A percentile compares a stretch with the other conserved stretches of the same genome.
Evolutionary conservation across 2,329 filamentous ascomycete species (phyloP).

Genomic region (Neoascochyta sp.): DNA sequence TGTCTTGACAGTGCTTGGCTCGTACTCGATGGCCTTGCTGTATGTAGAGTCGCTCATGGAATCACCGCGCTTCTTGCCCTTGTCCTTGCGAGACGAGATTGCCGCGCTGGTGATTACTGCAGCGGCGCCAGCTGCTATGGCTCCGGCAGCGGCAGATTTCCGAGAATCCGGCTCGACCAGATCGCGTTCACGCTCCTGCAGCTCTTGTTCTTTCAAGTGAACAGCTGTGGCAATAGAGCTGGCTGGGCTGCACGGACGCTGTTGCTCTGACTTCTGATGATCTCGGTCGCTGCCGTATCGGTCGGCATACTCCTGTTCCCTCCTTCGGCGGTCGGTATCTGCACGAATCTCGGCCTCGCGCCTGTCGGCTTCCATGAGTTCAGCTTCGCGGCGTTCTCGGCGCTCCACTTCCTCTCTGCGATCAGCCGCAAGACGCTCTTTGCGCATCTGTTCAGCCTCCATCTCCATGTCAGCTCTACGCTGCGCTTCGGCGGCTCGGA

Average conservation of each 20-base stretch:
- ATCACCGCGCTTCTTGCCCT: constrained; percentile 9
- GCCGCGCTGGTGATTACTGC: constrained; percentile 30
- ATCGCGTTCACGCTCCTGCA: constrained; percentile 33
- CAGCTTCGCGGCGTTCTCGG: constrained; percentile 23
- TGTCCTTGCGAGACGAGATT: constrained; percentile 27
- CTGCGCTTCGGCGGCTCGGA: constrained; percentile 23
- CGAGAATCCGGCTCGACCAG: constrained; percentile 33
- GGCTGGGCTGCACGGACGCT: constrained; percentile 27
- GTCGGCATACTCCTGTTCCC: constrained; percentile 22
- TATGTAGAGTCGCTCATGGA: constrained; percentile 5
- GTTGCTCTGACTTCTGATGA: constrained; percentile 24
- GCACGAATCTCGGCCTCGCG: constrained; percentile 30
- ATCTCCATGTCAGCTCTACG: too few relatives aligned
- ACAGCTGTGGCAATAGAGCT: constrained; percentile 32
- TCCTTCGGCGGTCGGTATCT: constrained; percentile 23
- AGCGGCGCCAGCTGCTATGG: constrained; percentile 32
- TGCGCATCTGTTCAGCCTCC: constrained; percentile 34
- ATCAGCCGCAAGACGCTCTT: constrained; percentile 24
- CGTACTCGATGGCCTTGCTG: constrained; percentile 16
- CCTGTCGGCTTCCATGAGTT: constrained; percentile 20
- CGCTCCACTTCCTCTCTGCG: constrained; percentile 24
- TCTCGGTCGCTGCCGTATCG: constrained; percentile 23
- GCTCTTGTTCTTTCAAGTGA: constrained; percentile 33
- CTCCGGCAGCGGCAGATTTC: constrained; percentile 38
- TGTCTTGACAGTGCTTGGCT: constrained; percentile 20